Conservation (phyloP, 1,284 basidiomycete species). For the Moniliophthora roreri region DNA sequence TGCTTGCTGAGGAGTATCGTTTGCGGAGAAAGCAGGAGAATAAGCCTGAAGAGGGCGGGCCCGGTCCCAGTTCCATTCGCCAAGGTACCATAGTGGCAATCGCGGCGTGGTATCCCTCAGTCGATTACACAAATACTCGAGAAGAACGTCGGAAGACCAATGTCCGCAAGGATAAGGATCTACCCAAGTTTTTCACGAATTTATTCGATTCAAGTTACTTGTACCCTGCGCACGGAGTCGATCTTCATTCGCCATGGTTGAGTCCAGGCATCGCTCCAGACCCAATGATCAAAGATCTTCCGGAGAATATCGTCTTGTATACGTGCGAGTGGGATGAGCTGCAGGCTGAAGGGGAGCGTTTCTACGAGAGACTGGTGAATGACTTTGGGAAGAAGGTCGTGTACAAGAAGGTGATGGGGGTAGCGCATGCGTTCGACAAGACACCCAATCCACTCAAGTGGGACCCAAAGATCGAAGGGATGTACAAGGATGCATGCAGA, state of each 20-base stretch:
- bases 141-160: slow-evolving; percentile 16
- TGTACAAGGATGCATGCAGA: slow-evolving; percentile 16
- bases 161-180: slow-evolving; percentile 14
- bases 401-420: slow-evolving; percentile 14
- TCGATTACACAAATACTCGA: slow-evolving; percentile 14
- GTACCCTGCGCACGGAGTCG: slow-evolving; percentile 8
- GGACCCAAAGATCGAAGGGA: slow-evolving; percentile 14
- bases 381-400: slow-evolving; percentile 15
- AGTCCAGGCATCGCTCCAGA: slow-evolving; percentile 17
- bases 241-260: slow-evolving; percentile 15
- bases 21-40: background rate
- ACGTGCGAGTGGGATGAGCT: slow-evolving; percentile 18
- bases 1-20: slow-evolving; percentile 13
- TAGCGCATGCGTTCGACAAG: slow-evolving; percentile 15
- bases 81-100: slow-evolving; percentile 12
- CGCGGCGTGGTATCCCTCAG: slow-evolving; percentile 13
- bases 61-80: background rate
- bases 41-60: background rate
- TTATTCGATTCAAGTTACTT: slow-evolving; percentile 17
- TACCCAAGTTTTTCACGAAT: slow-evolving; percentile 19
- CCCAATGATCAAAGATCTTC: slow-evolving; percentile 13
- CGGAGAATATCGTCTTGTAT: slow-evolving; percentile 16
- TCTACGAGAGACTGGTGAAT: slow-evolving; percentile 11
- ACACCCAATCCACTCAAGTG: slow-evolving; percentile 13
- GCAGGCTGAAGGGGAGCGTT: slow-evolving; percentile 13